Conservation (phyloP, 192 early-diverging fungal species). For the Coemansia sp. region DNA sequence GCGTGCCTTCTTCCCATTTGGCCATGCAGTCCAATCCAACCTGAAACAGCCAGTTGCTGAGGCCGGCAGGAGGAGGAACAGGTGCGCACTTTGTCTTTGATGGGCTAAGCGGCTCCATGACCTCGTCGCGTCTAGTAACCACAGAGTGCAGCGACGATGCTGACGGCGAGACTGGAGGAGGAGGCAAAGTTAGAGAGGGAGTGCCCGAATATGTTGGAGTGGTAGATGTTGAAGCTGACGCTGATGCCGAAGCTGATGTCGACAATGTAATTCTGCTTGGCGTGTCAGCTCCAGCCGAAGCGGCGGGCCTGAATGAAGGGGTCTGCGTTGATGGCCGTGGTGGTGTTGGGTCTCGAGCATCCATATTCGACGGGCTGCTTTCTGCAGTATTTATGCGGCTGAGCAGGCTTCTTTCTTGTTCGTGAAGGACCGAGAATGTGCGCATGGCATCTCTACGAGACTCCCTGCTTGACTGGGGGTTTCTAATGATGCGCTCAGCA, state of each 20-base stretch:
- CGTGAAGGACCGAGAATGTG: conserved; percentile 5
- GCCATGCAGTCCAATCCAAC: conserved; percentile 46
- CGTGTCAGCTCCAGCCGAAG: no score
- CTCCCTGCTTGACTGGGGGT: conserved; percentile 3
- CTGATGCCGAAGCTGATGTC: no score
- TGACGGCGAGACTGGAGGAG: no score
- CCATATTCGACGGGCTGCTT: neutral
- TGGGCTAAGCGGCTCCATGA: conserved; percentile 32
- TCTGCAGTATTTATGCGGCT: neutral
- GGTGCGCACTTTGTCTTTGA: conserved; percentile 4
- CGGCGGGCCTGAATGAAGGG: neutral
- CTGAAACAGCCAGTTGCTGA: conserved; percentile 48
- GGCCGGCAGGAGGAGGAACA: conserved; percentile 16
- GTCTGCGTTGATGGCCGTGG: conserved; percentile 20
- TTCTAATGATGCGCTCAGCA: conserved; percentile 11
- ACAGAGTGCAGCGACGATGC: no score
- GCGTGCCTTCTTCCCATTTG: conserved; percentile 36
- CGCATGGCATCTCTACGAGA: conserved; percentile 13
- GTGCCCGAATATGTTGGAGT: no score
- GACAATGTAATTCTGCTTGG: no score
- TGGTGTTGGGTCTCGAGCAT: conserved; percentile 5
- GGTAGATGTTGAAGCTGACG: no score
- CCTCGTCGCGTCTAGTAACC: conserved; percentile 32
- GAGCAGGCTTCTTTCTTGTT: conserved; percentile 7
- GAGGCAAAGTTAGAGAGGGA: no score